These are phyloP conservation scores for Sporobolomyces phaffii DNA, from an alignment of 768 basidiomycete species.

Conservation along the genomic window DNA sequence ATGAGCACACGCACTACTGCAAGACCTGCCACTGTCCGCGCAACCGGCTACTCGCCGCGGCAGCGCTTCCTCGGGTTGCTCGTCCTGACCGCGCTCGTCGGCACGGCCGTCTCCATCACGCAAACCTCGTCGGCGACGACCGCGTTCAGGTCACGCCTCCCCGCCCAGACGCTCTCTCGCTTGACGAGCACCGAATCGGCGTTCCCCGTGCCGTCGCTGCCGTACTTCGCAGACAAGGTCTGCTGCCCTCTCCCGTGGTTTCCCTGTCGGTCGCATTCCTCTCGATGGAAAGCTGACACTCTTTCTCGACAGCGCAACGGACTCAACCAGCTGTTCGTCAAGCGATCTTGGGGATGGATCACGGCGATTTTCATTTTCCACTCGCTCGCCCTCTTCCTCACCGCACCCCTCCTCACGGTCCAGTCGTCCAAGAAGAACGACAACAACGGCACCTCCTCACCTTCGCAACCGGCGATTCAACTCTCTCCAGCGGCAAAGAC, in stretches of 20 bases:
- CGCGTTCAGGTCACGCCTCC: constrained; percentile 40
- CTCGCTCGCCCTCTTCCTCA: constrained; percentile 26
- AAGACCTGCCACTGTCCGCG: not conserved
- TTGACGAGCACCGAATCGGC: constrained; percentile 3
- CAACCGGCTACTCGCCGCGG: constrained; percentile 1
- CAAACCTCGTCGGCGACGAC: constrained; percentile 23
- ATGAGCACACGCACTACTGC: not conserved
- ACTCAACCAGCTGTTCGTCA: constrained; percentile 81
- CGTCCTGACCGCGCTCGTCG: constrained; percentile 24
- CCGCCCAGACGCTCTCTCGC: constrained; percentile 16
- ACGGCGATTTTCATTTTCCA: constrained; percentile 45
- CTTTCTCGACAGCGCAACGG: constrained; percentile 54
- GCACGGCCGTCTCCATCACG: constrained; percentile 31
- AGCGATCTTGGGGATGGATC: constrained; percentile 88
- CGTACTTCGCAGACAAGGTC: constrained; percentile 37
- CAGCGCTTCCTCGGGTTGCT: constrained; percentile 16
- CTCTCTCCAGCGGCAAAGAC: constrained; percentile 11
- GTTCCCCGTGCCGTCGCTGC: constrained; percentile 26
- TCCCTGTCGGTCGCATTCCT: not conserved
- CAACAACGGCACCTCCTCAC: not conserved
- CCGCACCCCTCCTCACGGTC: constrained; percentile 26
- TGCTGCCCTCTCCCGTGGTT: not conserved
- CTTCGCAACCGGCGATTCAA: constrained; percentile 14
- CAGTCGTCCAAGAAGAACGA: not conserved
- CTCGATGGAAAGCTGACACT: not conserved